Evolutionary conservation across 192 early-diverging fungal species (phyloP), one percentile per base, ranked within the genome.

Genomic region (Coemansia sp.): DNA sequence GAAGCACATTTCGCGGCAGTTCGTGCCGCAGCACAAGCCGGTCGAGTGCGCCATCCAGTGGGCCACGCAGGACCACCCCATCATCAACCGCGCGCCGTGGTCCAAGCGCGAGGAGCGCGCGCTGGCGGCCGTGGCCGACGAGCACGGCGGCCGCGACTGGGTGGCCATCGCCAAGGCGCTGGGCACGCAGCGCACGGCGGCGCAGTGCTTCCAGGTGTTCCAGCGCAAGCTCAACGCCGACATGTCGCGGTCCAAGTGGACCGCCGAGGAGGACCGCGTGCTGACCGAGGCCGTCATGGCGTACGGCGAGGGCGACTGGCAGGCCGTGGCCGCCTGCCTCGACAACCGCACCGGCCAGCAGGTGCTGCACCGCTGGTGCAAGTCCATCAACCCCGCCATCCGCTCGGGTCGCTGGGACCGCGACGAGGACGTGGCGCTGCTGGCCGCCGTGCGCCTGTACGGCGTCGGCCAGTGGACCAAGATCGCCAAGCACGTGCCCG

Each of bases 1-100:
- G 78, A 71, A 64, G 55, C 50, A 64, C 46, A 69, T 76, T 21
- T 59, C 67, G 41, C 84, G 82, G 80, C 55, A 71, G 38, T 78
- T 71, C 62, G 80, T 91, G 15, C 80, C 66, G 17, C 76, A 82
- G 37, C 74, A 85, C 56, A 82, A 79, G 19, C 60, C 86, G 1
- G 79, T 79, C n/a, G 87, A 91, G 66, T 91, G 88, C 53, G 66
- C 85, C 39, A 91, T 90, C 53, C 88, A 89, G 69, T 91, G 88
- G 87, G 86, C 86, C 15, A 83, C 79, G 19, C 86, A 87, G 44
- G 88, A 90, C 45, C 90, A 91, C 65, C 90, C 90, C 4, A 76
- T 78, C 11, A 89, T 91, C 68, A 90, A 91, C 69, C 86, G 85
- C 55, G 65, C 46, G 21, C 80, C 81, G 21, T 91, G 90, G 90